phyloP scores from a whole-genome alignment of 179 eudicot species.

The Nepenthes alata region DNA sequence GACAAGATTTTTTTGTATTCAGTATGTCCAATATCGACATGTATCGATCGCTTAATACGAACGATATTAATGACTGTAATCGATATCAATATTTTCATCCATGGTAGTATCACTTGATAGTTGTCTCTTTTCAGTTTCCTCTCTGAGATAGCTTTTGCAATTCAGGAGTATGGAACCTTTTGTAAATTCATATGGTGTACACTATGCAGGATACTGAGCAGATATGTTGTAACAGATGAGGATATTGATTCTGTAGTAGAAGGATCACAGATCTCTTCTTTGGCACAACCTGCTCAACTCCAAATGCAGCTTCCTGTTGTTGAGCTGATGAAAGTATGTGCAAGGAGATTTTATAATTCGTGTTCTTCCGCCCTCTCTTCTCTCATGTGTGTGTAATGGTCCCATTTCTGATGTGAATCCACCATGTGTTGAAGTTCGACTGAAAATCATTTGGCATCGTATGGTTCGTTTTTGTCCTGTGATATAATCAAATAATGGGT shows the following conservation, averaged over 20 bases:
- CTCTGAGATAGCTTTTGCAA: not conserved
- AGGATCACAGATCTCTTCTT: conserved; percentile 42
- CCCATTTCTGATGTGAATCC: too few relatives aligned
- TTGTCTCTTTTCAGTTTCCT: not conserved
- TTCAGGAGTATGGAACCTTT: not conserved
- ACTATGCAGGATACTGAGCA: conserved; percentile 64
- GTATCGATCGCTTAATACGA: too few relatives aligned
- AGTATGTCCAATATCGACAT: too few relatives aligned
- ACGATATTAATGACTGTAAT: too few relatives aligned
- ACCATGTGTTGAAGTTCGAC: too few relatives aligned
- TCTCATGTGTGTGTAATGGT: not conserved
- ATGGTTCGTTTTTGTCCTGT: too few relatives aligned
- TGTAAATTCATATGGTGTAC: conserved; percentile 3
- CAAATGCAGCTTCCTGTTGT: conserved; percentile 81
- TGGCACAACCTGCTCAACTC: conserved; percentile 55
- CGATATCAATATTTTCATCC: too few relatives aligned
- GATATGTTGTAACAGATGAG: conserved; percentile 70
- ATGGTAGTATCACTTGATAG: too few relatives aligned
- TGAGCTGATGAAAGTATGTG: conserved; percentile 76
- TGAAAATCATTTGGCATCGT: too few relatives aligned
- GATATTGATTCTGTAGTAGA: conserved; percentile 54
- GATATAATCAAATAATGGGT: too few relatives aligned
- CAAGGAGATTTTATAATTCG: not conserved
- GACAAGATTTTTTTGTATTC: too few relatives aligned
- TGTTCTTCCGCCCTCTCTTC: not conserved